These are phyloP conservation scores for Saccharomyces hybrid DNA, from an alignment of 1,139 yeast species.

Conservation along the genomic window DNA sequence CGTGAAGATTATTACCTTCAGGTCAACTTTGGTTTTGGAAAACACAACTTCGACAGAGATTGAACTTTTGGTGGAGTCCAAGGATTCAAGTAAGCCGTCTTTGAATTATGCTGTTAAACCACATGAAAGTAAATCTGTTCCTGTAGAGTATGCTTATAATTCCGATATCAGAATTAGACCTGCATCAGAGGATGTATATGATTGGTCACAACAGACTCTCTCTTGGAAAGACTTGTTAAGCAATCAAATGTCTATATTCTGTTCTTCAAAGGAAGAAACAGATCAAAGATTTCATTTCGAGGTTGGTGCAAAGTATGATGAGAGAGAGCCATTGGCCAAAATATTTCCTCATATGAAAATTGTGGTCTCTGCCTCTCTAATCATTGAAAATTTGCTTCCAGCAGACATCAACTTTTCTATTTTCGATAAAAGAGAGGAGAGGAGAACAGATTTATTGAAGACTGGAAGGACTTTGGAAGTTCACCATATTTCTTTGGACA, in stretches of 20 bases:
- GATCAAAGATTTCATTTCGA: conserved; percentile 59
- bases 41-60: conserved; percentile 58
- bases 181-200: conserved; percentile 40
- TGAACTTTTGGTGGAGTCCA: conserved; percentile 41
- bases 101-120: conserved; percentile 39
- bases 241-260: conserved; percentile 51
- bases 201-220: conserved; percentile 58
- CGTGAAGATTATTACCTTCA: conserved; percentile 64
- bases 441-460: conserved; percentile 56
- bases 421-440: conserved; percentile 66
- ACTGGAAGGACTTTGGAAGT: conserved; percentile 64
- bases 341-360: conserved; percentile 82
- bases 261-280: conserved; percentile 43
- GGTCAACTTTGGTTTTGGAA: conserved; percentile 65
- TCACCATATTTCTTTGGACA: conserved; percentile 73
- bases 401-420: conserved; percentile 69
- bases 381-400: conserved; percentile 78
- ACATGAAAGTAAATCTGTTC: conserved; percentile 54
- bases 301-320: conserved; percentile 59
- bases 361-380: conserved; percentile 77
- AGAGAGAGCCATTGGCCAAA: conserved; percentile 58
- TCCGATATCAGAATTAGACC: conserved; percentile 60
- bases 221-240: conserved; percentile 59
- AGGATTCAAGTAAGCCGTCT: background rate
- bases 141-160: conserved; percentile 60